Conservation (phyloP, 768 basidiomycete genomes). For the Podaxis mareebaensis region DNA sequence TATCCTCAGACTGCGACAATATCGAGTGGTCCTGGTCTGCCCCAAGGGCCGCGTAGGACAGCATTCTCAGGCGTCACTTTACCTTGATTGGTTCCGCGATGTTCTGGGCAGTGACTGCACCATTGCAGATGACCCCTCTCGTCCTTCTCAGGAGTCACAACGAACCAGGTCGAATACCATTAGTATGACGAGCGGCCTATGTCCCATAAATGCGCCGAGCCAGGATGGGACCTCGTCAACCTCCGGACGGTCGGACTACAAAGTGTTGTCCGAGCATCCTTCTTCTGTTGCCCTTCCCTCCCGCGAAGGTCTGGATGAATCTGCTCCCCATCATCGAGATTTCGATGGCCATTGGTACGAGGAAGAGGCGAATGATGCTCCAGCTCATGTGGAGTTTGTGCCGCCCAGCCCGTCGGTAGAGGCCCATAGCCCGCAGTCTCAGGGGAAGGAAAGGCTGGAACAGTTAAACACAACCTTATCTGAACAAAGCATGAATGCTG, state of each 20-base stretch:
- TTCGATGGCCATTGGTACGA: not conserved
- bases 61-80: slow-evolving; percentile 46
- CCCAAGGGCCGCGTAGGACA: slow-evolving; percentile 39
- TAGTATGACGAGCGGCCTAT: not conserved
- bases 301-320: not conserved
- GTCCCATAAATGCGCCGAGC: not conserved
- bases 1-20: slow-evolving; percentile 37
- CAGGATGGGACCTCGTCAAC: not conserved
- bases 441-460: not conserved
- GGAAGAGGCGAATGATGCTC: not conserved
- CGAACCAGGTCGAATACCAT: not conserved
- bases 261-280: not conserved
- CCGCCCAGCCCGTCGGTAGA: not conserved
- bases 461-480: too few species aligned
- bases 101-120: slow-evolving; percentile 27
- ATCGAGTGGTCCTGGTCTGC: slow-evolving; percentile 40
- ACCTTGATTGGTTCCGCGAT: slow-evolving; percentile 46
- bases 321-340: not conserved
- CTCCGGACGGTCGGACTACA: not conserved
- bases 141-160: not conserved
- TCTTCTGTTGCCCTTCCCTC: not conserved
- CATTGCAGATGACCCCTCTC: not conserved
- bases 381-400: not conserved
- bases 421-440: not conserved
- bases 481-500: not conserved